Evolutionary conservation across 345 rosid species (phyloP).

Genomic region (Eucalyptus paniculata): DNA sequence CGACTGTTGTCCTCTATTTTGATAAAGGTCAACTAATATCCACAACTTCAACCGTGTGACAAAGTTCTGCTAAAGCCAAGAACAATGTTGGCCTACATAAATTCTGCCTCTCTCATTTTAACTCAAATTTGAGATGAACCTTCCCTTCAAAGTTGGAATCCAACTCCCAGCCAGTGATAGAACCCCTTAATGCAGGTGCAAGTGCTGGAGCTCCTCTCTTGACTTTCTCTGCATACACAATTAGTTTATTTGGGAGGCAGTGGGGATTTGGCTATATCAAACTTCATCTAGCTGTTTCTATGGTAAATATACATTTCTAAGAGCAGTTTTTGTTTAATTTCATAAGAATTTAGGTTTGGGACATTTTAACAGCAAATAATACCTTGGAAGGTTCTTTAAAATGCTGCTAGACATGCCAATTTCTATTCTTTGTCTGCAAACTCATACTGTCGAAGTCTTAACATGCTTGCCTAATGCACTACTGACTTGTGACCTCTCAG

Average conservation of each 20-base stretch:
- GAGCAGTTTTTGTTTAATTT: background rate
- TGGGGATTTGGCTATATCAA: background rate
- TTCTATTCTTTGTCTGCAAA: background rate
- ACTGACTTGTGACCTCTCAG: background rate
- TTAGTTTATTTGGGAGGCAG: background rate
- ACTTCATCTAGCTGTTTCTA: background rate
- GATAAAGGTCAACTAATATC: background rate
- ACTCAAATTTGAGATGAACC: background rate
- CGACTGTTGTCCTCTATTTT: background rate
- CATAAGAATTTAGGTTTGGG: background rate
- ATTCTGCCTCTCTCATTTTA: background rate
- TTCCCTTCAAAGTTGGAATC: background rate
- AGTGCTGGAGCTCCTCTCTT: background rate
- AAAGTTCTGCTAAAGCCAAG: background rate
- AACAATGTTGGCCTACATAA: background rate
- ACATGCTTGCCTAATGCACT: background rate
- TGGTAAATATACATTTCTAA: background rate
- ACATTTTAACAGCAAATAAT: background rate
- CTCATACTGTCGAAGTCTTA: background rate
- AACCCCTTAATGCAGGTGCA: background rate
- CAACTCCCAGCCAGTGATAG: background rate
- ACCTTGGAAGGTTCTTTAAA: background rate
- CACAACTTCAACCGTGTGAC: background rate
- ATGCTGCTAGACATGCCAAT: background rate
- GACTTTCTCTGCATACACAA: background rate